phyloP scores from a whole-genome alignment of 352 stramenopile species.

The Phytophthora vignae region DNA sequence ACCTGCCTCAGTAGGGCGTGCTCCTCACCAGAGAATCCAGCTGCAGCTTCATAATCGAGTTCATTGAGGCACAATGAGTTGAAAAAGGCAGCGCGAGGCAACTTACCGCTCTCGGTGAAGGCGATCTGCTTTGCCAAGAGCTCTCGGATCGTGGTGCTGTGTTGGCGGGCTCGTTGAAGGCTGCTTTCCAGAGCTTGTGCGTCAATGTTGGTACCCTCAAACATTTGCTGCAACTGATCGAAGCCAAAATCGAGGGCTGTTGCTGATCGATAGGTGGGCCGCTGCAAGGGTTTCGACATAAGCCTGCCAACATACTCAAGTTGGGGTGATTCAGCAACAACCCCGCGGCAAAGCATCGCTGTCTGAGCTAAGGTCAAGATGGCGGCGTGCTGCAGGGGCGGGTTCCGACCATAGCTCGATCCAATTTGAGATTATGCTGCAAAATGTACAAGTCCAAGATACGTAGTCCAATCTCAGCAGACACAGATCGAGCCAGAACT shows the following conservation, averaged over 20 bases:
- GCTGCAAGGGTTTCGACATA: background rate
- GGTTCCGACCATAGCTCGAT: constrained; percentile 1
- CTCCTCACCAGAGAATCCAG: background rate
- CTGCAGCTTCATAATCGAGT: constrained; percentile 1
- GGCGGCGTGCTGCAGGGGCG: background rate
- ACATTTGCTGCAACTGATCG: constrained; percentile 2
- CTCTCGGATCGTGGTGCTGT: background rate
- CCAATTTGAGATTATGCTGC: constrained; percentile 9
- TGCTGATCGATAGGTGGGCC: background rate
- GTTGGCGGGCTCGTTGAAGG: background rate
- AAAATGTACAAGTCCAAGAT: constrained; percentile 11
- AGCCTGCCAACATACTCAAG: constrained; percentile 2
- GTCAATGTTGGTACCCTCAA: background rate
- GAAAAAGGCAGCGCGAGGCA: background rate
- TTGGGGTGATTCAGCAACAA: background rate
- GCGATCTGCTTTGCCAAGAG: background rate
- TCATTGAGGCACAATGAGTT: constrained; percentile 6
- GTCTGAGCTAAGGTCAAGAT: background rate
- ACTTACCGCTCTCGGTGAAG: background rate
- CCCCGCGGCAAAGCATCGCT: background rate
- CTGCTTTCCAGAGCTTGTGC: background rate
- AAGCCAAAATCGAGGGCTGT: constrained; percentile 5
- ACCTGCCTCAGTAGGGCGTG: background rate
- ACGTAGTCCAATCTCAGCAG: background rate
- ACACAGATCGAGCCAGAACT: background rate